A percentile compares a stretch with the other conserved stretches of the same genome.
These are phyloP conservation scores for Sclerotinia glacialis DNA, from an alignment of 2,329 filamentous ascomycete genomes.

Conservation along the genomic window DNA sequence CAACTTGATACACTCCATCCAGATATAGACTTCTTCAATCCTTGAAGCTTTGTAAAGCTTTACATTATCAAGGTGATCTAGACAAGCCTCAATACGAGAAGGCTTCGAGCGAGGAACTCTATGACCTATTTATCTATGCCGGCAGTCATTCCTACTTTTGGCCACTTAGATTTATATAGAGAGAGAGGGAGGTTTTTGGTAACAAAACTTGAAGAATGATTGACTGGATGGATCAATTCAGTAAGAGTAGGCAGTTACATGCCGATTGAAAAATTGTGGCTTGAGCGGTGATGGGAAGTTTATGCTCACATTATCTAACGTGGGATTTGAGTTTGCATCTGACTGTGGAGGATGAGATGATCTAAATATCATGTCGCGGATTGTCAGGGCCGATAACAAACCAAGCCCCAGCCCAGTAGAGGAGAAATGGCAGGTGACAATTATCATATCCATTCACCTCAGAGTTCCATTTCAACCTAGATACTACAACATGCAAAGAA, in stretches of 20 bases:
- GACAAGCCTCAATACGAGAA: background rate
- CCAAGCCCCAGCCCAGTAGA: background rate
- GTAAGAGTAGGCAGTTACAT: background rate
- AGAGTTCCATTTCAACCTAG: background rate
- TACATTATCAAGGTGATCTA: background rate
- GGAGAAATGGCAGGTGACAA: background rate
- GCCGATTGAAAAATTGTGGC: background rate
- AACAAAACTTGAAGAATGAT: too few species aligned
- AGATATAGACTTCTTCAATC: background rate
- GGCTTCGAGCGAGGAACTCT: background rate
- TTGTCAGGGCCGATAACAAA: background rate
- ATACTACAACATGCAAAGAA: background rate
- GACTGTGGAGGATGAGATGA: background rate
- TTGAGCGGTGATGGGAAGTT: background rate
- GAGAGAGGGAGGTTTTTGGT: too few species aligned
- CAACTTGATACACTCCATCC: background rate
- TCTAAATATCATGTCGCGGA: background rate
- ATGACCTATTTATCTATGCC: background rate
- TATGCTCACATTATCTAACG: too few species aligned
- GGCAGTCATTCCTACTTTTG: background rate
- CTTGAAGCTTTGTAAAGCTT: background rate
- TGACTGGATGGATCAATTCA: background rate
- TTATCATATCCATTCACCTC: background rate
- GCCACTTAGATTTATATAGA: background rate
- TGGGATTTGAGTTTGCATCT: background rate